These are phyloP conservation scores for Thermothielavioides terrestris DNA, from an alignment of 495 filamentous ascomycete species.

Conservation along the genomic window DNA sequence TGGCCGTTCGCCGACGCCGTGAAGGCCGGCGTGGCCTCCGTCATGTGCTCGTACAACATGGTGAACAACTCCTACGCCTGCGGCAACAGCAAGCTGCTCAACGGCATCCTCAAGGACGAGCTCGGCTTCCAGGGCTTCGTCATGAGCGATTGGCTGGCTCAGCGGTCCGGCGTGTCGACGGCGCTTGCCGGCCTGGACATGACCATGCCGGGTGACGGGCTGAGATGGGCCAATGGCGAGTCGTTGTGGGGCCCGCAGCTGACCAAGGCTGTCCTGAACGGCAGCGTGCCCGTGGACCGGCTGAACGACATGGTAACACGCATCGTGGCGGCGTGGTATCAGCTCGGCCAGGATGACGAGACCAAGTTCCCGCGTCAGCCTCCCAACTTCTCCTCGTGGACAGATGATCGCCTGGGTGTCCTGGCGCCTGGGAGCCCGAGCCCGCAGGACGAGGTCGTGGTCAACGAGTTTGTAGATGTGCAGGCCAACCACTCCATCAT, in stretches of 20 bases:
- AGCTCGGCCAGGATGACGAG: slow-evolving; percentile 72
- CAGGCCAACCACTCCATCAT: slow-evolving; percentile 61
- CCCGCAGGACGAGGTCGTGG: slow-evolving; percentile 45
- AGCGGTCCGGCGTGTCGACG: slow-evolving; percentile 69
- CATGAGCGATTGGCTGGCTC: slow-evolving; percentile 88
- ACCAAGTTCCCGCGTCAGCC: slow-evolving; percentile 55
- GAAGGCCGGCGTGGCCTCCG: slow-evolving; percentile 72
- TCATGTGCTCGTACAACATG: slow-evolving; percentile 88
- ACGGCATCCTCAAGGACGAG: slow-evolving; percentile 91
- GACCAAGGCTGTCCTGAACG: slow-evolving; percentile 70
- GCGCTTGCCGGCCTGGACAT: slow-evolving; percentile 84
- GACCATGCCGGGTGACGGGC: slow-evolving; percentile 91
- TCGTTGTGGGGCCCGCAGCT: slow-evolving; percentile 75
- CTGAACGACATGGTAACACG: slow-evolving; percentile 91
- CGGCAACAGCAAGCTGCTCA: slow-evolving; percentile 84
- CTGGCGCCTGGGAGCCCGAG: slow-evolving; percentile 54
- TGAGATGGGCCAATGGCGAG: slow-evolving; percentile 64
- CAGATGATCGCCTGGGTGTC: slow-evolving; percentile 56
- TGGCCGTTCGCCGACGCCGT: slow-evolving; percentile 89
- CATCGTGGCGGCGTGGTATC: slow-evolving; percentile 88
- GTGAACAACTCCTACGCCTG: slow-evolving; percentile 89
- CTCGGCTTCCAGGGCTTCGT: slow-evolving; percentile 92
- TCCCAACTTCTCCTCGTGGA: slow-evolving; percentile 93
- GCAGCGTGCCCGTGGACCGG: slow-evolving; percentile 69
- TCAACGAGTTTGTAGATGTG: slow-evolving; percentile 72